Conservation (phyloP, 1,139 yeast species). For the Eremothecium cymbalariae region DNA sequence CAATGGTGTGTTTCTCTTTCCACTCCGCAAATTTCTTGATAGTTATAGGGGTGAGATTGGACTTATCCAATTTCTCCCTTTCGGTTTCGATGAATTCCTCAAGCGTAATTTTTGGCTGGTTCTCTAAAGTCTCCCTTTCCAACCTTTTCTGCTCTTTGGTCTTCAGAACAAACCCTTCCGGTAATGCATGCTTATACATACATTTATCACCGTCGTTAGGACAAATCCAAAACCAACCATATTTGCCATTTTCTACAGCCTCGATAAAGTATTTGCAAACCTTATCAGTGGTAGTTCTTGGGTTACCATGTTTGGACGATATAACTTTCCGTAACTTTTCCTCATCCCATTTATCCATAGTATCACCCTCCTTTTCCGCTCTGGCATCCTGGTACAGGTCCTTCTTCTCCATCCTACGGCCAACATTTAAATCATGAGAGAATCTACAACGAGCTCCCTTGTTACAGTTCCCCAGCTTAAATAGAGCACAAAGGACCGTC, state of each 20-base stretch:
- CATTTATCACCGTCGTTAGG: conserved; percentile 92
- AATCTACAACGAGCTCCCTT: conserved; percentile 92
- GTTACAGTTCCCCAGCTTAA: conserved; percentile 82
- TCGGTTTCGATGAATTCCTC: conserved; percentile 96
- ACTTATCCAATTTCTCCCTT: conserved; percentile 73
- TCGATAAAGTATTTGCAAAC: conserved; percentile 92
- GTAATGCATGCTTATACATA: conserved; percentile 93
- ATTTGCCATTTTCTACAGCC: conserved; percentile 94
- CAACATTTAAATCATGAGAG: conserved; percentile 81
- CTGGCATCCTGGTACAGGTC: conserved; percentile 91
- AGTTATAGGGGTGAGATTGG: conserved; percentile 80
- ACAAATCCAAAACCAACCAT: conserved; percentile 99
- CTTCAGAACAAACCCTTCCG: conserved; percentile 93
- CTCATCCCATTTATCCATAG: conserved; percentile 97
- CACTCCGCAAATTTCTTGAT: conserved; percentile 74
- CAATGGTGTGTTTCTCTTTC: conserved; percentile 63
- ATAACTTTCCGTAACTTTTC: conserved; percentile 84
- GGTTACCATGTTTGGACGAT: conserved; percentile 88
- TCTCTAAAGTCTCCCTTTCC: conserved; percentile 78
- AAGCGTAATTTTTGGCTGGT: conserved; percentile 82
- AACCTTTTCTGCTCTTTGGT: conserved; percentile 91
- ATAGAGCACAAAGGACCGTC: conserved; percentile 81
- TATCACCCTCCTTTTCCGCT: conserved; percentile 64
- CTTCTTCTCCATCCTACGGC: conserved; percentile 81
- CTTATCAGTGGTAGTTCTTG: conserved; percentile 86